Evolutionary conservation across 257 asterid species (phyloP).

Genomic region (Nicotiana tabacum): DNA sequence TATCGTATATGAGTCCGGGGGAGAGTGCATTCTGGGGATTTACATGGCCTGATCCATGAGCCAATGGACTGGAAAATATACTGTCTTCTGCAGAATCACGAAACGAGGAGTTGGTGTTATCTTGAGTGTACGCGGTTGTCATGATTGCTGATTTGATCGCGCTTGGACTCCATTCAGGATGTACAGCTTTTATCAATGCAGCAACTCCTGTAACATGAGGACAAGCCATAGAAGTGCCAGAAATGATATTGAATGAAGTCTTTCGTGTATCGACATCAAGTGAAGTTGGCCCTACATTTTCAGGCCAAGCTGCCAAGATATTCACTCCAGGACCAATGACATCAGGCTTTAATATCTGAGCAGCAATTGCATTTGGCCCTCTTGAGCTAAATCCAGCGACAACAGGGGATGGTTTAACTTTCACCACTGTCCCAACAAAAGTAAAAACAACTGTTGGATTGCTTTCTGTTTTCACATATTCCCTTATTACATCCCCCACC

Average conservation of each 20-base stretch:
- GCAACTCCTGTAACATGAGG: conserved; percentile 49
- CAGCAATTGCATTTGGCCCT: conserved; percentile 5
- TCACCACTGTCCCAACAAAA: not conserved
- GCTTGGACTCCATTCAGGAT: conserved; percentile 44
- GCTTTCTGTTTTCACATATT: not conserved
- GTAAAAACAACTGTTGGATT: not conserved
- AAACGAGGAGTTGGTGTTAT: conserved; percentile 33
- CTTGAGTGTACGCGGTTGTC: conserved; percentile 39
- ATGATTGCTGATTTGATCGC: conserved; percentile 45
- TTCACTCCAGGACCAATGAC: conserved; percentile 11
- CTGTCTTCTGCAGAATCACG: conserved; percentile 31
- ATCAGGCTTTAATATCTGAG: conserved; percentile 9
- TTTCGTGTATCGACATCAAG: not conserved
- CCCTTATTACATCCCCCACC: conserved; percentile 8
- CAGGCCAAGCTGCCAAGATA: conserved; percentile 6
- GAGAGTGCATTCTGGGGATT: conserved; percentile 39
- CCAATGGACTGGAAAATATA: conserved; percentile 26
- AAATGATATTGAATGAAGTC: not conserved
- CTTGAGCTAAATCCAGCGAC: conserved; percentile 7
- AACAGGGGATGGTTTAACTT: conserved; percentile 8
- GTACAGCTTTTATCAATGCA: conserved; percentile 40
- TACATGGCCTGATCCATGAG: conserved; percentile 45
- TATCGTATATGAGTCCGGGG: conserved; percentile 36
- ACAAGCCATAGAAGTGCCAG: conserved; percentile 51
- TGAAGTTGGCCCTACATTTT: conserved; percentile 2